Percentiles rank a stretch among this genome's conserved stretches.
phyloP scores from a whole-genome alignment of 805 yeast species.

The Lipomyces yamadae region DNA sequence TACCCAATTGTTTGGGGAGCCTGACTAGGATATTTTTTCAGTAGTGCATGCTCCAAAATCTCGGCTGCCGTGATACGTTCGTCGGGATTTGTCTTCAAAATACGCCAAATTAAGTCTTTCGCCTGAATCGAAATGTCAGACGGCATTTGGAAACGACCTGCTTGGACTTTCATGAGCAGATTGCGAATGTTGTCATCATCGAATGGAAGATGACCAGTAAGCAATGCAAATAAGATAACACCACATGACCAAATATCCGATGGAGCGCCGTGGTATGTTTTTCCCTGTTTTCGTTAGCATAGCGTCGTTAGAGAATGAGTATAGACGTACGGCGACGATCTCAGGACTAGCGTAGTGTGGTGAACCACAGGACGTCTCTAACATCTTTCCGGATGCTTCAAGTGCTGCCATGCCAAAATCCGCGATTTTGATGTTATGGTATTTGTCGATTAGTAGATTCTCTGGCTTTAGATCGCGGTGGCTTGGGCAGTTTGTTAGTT shows the following conservation, averaged over 20 bases:
- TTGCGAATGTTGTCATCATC: conserved; percentile 95
- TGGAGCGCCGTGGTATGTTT: conserved; percentile 94
- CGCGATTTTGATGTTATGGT: conserved; percentile 90
- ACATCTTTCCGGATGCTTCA: conserved; percentile 75
- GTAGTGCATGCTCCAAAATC: conserved; percentile 78
- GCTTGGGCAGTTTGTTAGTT: conserved; percentile 13
- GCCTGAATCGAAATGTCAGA: conserved; percentile 80
- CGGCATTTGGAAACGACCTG: conserved; percentile 86
- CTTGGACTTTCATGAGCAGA: conserved; percentile 84
- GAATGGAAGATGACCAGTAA: conserved; percentile 94
- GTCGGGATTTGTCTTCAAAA: conserved; percentile 82
- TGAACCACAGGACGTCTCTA: conserved; percentile 96
- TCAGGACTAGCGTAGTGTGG: conserved; percentile 99
- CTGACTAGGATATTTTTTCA: conserved; percentile 64
- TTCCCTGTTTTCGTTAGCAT: conserved; percentile 54
- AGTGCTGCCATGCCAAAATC: conserved; percentile 99
- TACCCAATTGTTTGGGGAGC: conserved; percentile 27
- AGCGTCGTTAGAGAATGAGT: not conserved
- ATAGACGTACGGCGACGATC: conserved; percentile 64
- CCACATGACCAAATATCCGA: conserved; percentile 96
- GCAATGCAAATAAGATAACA: conserved; percentile 86
- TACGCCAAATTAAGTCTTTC: conserved; percentile 76
- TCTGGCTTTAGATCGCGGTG: conserved; percentile 83
- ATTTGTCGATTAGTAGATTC: conserved; percentile 75
- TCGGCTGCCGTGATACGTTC: conserved; percentile 78